Conservation (phyloP, 768 basidiomycete species). For the Rhizopogon rudus region DNA sequence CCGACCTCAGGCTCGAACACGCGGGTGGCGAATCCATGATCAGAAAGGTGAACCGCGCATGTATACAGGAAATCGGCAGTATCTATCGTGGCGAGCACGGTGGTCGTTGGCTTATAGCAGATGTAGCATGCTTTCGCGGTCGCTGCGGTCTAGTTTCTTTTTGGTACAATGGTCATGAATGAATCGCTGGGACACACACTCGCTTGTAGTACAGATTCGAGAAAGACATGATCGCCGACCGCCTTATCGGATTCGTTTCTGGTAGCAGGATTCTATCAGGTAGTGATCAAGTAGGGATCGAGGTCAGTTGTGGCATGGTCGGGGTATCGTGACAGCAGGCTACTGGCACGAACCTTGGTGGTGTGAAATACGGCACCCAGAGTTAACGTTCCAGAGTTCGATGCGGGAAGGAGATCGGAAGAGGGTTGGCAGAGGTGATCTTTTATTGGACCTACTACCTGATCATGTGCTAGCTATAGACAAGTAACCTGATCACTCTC, state of each 20-base stretch:
- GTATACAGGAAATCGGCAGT: conserved; percentile 84
- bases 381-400: background rate
- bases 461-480: conserved; percentile 1
- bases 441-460: background rate
- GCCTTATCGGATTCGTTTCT: no score
- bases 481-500: conserved; percentile 1
- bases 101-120: conserved; percentile 76
- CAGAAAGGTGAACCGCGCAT: conserved; percentile 76
- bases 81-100: conserved; percentile 80
- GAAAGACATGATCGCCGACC: conserved; percentile 50
- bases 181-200: conserved; percentile 45
- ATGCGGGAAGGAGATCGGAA: background rate
- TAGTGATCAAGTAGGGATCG: background rate
- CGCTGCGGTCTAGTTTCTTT: conserved; percentile 54
- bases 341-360: background rate
- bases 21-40: conserved; percentile 67
- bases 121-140: conserved; percentile 76
- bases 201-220: conserved; percentile 88
- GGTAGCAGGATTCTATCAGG: no score
- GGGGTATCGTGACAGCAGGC: background rate
- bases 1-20: conserved; percentile 39
- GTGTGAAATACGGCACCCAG: background rate
- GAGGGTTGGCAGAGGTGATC: background rate
- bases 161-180: conserved; percentile 1
- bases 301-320: background rate